Base-by-base conservation (phyloP, 2,329 filamentous ascomycete genomes). In the Sphaerostilbella broomeana region DNA sequence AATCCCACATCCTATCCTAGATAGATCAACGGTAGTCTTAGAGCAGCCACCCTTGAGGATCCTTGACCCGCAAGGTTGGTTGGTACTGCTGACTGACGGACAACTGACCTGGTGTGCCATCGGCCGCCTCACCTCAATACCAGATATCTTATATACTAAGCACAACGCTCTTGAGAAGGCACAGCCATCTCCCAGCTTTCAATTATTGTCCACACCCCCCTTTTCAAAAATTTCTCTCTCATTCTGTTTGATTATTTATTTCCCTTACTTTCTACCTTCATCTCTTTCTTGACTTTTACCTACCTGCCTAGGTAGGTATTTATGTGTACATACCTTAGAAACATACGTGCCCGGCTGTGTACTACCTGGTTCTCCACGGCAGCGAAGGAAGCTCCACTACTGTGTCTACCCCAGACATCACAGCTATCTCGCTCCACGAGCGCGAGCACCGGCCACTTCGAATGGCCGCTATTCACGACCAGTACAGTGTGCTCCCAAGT, bases 401-500 rank as follows among this genome's bases (percentile, higher is more conserved):
- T n/a, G n/a, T n/a, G n/a, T n/a, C n/a, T n/a, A n/a, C n/a, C n/a
- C n/a, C n/a, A n/a, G n/a, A n/a, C n/a, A n/a, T n/a, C n/a, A n/a
- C 26, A 16, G 17, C 18, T n/a, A 5, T 17, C 21, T 12, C 15
- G 7, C 33, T 32, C 29, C 20, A 21, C 8, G 7, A n/a, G 18
- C 15, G 16, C 34, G 34, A 33, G 30, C 19, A 12, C 19, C 24
- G 28, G 34, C 35, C 39, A 33, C 26, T 35, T 36, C 41, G 36
- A 31, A 43, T 43, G 41, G 41, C 41, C 30, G 37, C 41, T 16
- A 31, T 43, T 31, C 31, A 38, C 35, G 41, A 43, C 30, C 41
- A 32, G 21, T 43, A 43, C 27, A 31, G 29, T 35, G 41, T 43
- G 41, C 41, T 43, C 36, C 41, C 41, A 37, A 17, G 29, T 25